phyloP scores from a whole-genome alignment of 2,329 filamentous ascomycete genomes.

The Aspergillus fructus region DNA sequence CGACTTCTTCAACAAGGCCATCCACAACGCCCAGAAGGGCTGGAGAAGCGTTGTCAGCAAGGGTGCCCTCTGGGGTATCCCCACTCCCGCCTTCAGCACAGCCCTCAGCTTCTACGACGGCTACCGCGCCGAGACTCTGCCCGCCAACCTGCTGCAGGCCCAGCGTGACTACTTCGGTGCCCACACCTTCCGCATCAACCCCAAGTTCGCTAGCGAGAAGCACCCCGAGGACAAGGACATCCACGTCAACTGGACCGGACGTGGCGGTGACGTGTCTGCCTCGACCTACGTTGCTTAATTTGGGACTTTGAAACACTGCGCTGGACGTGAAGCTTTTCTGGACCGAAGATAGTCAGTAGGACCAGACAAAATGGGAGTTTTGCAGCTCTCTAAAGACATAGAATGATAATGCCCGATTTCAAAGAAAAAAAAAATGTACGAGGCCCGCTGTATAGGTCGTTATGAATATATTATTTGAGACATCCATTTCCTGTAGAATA shows the following conservation, averaged over 20 bases:
- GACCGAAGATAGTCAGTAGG: constrained; percentile 13
- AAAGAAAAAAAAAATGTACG: constrained; percentile 16
- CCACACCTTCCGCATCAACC: constrained; percentile 87
- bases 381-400: constrained; percentile 19
- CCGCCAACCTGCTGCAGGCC: constrained; percentile 96
- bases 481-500: too few relatives aligned
- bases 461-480: constrained; percentile 4
- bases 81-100: constrained; percentile 93
- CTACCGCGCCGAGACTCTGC: constrained; percentile 94
- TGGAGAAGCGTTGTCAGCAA: constrained; percentile 92
- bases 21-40: constrained; percentile 90
- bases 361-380: constrained; percentile 16
- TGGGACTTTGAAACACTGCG: constrained; percentile 23
- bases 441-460: constrained; percentile 20
- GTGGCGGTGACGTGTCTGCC: constrained; percentile 94
- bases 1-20: constrained; percentile 99
- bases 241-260: constrained; percentile 99
- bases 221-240: constrained; percentile 85
- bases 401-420: constrained; percentile 23
- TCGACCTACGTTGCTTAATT: constrained; percentile 94
- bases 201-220: constrained; percentile 71
- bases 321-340: constrained; percentile 26
- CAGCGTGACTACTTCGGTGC: constrained; percentile 99
- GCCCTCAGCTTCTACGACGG: constrained; percentile 98
- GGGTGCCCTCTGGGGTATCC: constrained; percentile 90